Base-by-base conservation (phyloP, 2,329 filamentous ascomycete genomes). In the Epicoccum sorghinum region DNA sequence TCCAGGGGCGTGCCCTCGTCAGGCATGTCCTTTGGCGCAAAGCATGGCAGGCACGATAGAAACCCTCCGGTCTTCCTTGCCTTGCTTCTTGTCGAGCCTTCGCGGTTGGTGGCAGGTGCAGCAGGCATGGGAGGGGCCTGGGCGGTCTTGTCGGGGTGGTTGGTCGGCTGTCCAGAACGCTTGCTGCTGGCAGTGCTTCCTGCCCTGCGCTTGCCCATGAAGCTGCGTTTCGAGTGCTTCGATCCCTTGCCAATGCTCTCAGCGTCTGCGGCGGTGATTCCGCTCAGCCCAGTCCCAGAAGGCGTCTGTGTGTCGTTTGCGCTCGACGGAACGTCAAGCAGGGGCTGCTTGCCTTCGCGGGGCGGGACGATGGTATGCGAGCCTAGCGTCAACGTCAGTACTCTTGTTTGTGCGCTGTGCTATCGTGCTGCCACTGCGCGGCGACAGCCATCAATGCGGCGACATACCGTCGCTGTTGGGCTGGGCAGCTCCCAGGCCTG, bases 1-100 rank as follows among this genome's bases (percentile, higher is more conserved):
- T 79, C 75, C 24, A 73, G 77, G 35, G 84, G 80, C 53, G 84
- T 61, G n/a, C 62, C 61, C 40, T 74, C 68, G 7, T 59, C 32
- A 39, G 84, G 82, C 13, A 82, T 80, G 59, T 83, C 80, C 58
- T 88, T 86, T 44, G 86, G 85, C 36, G 85, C 81, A 71, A 88
- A 90, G 77, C 88, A 91, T 56, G 82, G 85, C 54, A 91, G 79
- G 49, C 90, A 81, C 10, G 77, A 70, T 9, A 80, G 64, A 29
- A 80, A 62, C 22, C 64, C 64, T 12, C 72, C 70, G 33, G 76
- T 76, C 65, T 78, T 78, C 64, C 76, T 79, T 38, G 70, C 65
- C 59, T 77, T 65, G 54, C 71, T 74, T 54, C 77, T 59, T 60
- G 66, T 69, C 41, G 71, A 73, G 23, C 68, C 66, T 38, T 72